These are phyloP conservation scores for Stemphylium vesicarium DNA, from an alignment of 2,329 filamentous ascomycete genomes.

Conservation along the genomic window DNA sequence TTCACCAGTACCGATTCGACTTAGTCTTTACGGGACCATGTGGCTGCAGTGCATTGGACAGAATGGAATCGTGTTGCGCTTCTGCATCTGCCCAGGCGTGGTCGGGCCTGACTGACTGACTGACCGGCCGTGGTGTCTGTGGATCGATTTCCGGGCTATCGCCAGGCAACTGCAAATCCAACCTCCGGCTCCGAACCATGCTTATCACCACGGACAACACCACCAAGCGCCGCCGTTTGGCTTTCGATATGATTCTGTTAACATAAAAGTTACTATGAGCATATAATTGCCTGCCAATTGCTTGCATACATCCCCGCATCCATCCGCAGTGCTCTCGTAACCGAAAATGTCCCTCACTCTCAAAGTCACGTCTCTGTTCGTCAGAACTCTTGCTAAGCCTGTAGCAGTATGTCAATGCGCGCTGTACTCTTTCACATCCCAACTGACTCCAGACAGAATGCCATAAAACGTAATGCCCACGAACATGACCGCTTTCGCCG, in stretches of 20 bases:
- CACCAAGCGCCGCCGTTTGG: background rate
- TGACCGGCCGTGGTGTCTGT: conserved; percentile 20
- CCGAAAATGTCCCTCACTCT: conserved; percentile 67
- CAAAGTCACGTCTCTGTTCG: conserved; percentile 69
- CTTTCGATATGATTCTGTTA: background rate
- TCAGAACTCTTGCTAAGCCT: conserved; percentile 71
- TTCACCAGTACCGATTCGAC: background rate
- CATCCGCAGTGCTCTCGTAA: conserved; percentile 14
- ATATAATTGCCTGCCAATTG: conserved; percentile 10
- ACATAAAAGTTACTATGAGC: conserved; percentile 13
- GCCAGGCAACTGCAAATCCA: conserved; percentile 29
- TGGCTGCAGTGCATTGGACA: conserved; percentile 3
- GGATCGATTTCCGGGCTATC: conserved; percentile 26
- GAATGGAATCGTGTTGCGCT: background rate
- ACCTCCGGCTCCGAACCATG: conserved; percentile 8
- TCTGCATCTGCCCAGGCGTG: background rate
- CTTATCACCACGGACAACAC: background rate
- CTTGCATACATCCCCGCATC: background rate
- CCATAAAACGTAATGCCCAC: conserved; percentile 70
- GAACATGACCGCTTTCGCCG: conserved; percentile 71
- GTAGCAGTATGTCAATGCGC: conserved; percentile 62
- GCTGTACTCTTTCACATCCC: background rate
- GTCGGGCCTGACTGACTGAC: conserved; percentile 9
- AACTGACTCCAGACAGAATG: conserved; percentile 57
- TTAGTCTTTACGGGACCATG: conserved; percentile 3